Percentiles rank a stretch among this genome's conserved stretches.
Evolutionary conservation across 345 rosid species (phyloP).

Genomic region (Cardiospermum halicacabum): DNA sequence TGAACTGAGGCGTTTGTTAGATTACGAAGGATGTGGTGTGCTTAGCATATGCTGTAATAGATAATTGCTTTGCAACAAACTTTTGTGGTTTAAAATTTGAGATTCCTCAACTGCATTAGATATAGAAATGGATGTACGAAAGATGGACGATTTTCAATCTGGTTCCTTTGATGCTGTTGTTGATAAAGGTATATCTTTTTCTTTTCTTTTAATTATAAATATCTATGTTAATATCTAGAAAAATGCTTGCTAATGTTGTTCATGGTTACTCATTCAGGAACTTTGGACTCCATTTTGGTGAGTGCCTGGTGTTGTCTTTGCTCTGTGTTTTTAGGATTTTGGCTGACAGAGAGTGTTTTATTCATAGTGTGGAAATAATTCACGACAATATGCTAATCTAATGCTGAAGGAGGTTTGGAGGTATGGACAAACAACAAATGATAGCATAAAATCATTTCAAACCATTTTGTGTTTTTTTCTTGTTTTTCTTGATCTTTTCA

Average conservation of each 20-base stretch:
- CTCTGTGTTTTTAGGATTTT: not conserved
- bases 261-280: slow-evolving; percentile 47
- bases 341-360: slow-evolving; percentile 6
- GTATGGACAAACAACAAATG: slow-evolving; percentile 32
- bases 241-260: slow-evolving; percentile 10
- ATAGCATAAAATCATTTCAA: slow-evolving; percentile 4
- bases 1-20: not conserved
- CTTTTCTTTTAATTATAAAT: not conserved
- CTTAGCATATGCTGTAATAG: not conserved
- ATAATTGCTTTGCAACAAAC: not conserved
- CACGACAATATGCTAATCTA: slow-evolving; percentile 56
- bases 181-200: slow-evolving; percentile 62
- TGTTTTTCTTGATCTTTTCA: slow-evolving; percentile 61
- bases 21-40: not conserved
- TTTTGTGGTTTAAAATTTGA: not conserved
- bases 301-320: slow-evolving; percentile 23
- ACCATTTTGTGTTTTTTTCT: slow-evolving; percentile 28
- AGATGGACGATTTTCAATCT: slow-evolving; percentile 56
- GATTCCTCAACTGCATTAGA: slow-evolving; percentile 34
- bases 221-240: not conserved
- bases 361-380: slow-evolving; percentile 69
- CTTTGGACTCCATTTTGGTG: slow-evolving; percentile 87
- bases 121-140: slow-evolving; percentile 72
- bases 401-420: slow-evolving; percentile 87
- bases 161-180: slow-evolving; percentile 70